phyloP scores from a whole-genome alignment of 2,329 filamentous ascomycete species.

The Aspergillus tamarii region DNA sequence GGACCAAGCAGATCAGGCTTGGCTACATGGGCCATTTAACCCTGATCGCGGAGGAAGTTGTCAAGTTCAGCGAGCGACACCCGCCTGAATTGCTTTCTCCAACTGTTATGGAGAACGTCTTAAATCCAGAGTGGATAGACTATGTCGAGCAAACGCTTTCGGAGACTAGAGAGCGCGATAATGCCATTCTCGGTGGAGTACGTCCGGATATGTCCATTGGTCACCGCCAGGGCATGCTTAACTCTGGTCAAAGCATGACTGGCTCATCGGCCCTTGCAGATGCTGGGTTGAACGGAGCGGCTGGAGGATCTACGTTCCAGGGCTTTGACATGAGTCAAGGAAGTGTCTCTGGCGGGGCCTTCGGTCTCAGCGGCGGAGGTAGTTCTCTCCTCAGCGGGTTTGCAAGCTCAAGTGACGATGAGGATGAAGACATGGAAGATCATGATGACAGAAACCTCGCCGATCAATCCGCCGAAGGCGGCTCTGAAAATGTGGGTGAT shows the following conservation, averaged over 20 bases:
- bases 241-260: constrained; percentile 60
- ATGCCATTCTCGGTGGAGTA: constrained; percentile 95
- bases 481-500: constrained; percentile 69
- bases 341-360: constrained; percentile 69
- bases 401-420: constrained; percentile 92
- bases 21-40: constrained; percentile 99
- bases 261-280: constrained; percentile 74
- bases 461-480: constrained; percentile 49
- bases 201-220: constrained; percentile 87
- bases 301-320: constrained; percentile 53
- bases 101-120: constrained; percentile 82
- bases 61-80: constrained; percentile 96
- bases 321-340: constrained; percentile 70
- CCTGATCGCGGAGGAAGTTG: constrained; percentile 94
- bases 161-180: constrained; percentile 92
- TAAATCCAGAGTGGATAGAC: constrained; percentile 87
- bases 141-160: constrained; percentile 93
- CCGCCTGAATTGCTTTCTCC: constrained; percentile 85
- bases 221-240: constrained; percentile 70
- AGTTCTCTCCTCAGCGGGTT: constrained; percentile 80
- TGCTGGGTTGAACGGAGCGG: constrained; percentile 74
- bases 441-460: constrained; percentile 57
- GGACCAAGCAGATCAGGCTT: constrained; percentile 82
- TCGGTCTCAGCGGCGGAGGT: constrained; percentile 69
- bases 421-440: constrained; percentile 86